Conservation (phyloP, 2,329 filamentous ascomycete species). For the Botrytis fragariae region DNA sequence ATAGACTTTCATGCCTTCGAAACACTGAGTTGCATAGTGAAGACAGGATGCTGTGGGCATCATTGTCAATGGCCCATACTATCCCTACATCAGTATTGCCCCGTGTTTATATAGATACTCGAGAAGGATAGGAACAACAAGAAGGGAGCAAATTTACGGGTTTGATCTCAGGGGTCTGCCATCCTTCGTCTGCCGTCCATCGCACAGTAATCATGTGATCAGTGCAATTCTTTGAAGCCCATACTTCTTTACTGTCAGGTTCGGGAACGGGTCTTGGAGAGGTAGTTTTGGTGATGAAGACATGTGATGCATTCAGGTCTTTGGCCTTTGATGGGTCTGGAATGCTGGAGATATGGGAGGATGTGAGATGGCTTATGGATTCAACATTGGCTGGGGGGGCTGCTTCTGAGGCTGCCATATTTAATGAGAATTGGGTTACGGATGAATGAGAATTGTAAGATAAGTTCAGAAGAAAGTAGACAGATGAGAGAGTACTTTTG, state of each 20-base stretch:
- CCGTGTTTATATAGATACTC: not conserved
- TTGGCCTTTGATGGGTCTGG: not conserved
- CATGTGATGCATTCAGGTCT: conserved; percentile 55
- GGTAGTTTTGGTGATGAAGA: conserved; percentile 51
- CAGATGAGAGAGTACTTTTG: not conserved
- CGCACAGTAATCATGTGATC: conserved; percentile 77
- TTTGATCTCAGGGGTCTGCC: conserved; percentile 68
- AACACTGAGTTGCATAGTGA: conserved; percentile 25
- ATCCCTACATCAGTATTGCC: not conserved
- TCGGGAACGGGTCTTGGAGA: conserved; percentile 49
- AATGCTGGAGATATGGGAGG: not conserved
- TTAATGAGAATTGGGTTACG: not conserved
- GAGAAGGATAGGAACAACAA: not conserved
- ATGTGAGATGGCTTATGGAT: not conserved
- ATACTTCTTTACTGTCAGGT: conserved; percentile 22
- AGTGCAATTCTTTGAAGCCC: conserved; percentile 48
- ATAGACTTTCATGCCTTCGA: conserved; percentile 64
- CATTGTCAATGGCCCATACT: conserved; percentile 15
- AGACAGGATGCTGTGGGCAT: conserved; percentile 24
- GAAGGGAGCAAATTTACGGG: conserved; percentile 57
- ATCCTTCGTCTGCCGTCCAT: conserved; percentile 66
- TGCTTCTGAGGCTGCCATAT: not conserved
- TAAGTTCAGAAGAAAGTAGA: not conserved
- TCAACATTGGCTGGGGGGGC: not conserved
- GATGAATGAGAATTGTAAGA: not conserved